These are phyloP conservation scores for Aegilops umbellulata DNA, from an alignment of 176 grass and related monocot genomes.

Conservation along the genomic window DNA sequence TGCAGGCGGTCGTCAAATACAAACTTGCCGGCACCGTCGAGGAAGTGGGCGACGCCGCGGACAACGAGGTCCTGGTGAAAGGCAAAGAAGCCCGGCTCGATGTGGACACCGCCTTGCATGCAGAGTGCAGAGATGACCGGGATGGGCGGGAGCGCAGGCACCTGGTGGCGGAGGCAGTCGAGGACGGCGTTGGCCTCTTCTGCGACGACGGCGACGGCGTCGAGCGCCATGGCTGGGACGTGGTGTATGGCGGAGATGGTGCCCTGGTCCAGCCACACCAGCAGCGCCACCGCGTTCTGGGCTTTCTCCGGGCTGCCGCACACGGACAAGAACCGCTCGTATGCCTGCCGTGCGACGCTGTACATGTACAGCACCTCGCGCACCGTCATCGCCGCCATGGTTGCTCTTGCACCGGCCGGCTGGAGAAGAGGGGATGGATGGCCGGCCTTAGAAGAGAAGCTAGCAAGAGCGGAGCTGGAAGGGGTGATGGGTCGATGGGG, in stretches of 20 bases:
- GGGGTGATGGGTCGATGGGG: too few relatives aligned
- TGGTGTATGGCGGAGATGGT: constrained; percentile 11
- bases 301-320: constrained; percentile 11
- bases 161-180: constrained; percentile 23
- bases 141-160: neutral
- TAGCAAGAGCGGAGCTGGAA: too few relatives aligned
- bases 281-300: constrained; percentile 48
- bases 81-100: constrained; percentile 48
- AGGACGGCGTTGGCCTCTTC: constrained; percentile 42
- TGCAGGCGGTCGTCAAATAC: constrained; percentile 50
- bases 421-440: too few relatives aligned
- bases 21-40: constrained; percentile 38
- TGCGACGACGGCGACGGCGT: neutral
- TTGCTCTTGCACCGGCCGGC: too few relatives aligned
- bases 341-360: constrained; percentile 30
- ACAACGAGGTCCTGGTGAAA: constrained; percentile 42
- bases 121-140: constrained; percentile 36
- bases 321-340: constrained; percentile 23
- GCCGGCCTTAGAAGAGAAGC: too few relatives aligned
- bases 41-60: constrained; percentile 18
- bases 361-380: constrained; percentile 45
- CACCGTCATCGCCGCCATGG: neutral
- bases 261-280: constrained; percentile 49
- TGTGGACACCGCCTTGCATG: neutral
- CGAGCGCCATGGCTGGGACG: neutral